Evolutionary conservation across 495 filamentous ascomycete genomes (phyloP), one percentile per base, ranked within the genome.

Genomic region (Hypoxylon subgilvum): DNA sequence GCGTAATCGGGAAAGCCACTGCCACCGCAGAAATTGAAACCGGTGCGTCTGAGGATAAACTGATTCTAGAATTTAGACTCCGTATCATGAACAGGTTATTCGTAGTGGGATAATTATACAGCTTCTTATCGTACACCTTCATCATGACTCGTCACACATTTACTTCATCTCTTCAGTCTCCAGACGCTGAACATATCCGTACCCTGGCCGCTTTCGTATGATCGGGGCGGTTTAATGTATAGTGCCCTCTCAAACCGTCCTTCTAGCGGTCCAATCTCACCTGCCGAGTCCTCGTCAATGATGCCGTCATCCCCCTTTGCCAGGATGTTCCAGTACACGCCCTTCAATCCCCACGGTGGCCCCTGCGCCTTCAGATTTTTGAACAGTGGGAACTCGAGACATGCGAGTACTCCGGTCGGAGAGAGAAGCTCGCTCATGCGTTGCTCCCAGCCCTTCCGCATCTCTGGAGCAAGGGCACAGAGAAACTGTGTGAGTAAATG

Each of bases 341-440:
- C 73, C 2, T 84, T 80, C 5, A 87, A 63, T 14, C 81, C 75
- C 71, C 77, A 91, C 14, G 90, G 89, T 3, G 89, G 90, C 0
- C 88, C 88, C 8, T 77, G 77, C 14, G 75, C 74, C 28, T 72
- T 78, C 9, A 83, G 79, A 43, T 82, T 74, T 67, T 92, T 92
- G 61, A 82, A 82, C 13, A 85, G 80, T 1, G 90, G 90, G 68
- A 88, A 92, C 69, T 93, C 90, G 21, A 92, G 71, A 58, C 90
- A 92, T 19, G 90, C 79, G 44, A 92, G 72, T 14, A 85, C 83
- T n/a, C 70, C 71, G 5, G 74, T 70, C 7, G 80, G 78, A 38
- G 82, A 75, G 23, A 91, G 77, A 18, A 94, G 79, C 49, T 89
- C 74, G 10, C 74, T 72, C 72, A 87, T 83, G 21, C 86, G 81